A percentile compares a stretch with the other conserved stretches of the same genome.
Evolutionary conservation across 2,329 filamentous ascomycete species (phyloP).

Genomic region (Xylariales sp.): DNA sequence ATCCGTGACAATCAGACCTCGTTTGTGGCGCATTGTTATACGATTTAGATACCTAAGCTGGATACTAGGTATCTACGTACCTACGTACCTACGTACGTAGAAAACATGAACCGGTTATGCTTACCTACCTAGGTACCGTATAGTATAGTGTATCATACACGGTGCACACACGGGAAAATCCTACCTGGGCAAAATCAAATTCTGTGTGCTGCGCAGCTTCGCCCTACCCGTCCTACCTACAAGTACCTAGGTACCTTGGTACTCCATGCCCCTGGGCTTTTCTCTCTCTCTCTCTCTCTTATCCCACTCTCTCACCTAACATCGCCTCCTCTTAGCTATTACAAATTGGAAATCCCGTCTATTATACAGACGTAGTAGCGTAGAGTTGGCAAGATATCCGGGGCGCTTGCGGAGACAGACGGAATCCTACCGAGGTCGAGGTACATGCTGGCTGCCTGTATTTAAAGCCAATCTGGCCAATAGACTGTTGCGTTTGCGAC

Average conservation of each 20-base stretch:
- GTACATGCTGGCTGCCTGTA: background rate
- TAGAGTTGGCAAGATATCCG: background rate
- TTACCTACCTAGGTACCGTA: background rate
- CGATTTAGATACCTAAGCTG: too few relatives aligned
- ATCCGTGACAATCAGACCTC: constrained; percentile 6
- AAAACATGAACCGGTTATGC: too few relatives aligned
- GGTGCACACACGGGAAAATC: constrained; percentile 15
- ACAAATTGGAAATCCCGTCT: too few relatives aligned
- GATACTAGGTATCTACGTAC: too few relatives aligned
- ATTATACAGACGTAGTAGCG: background rate
- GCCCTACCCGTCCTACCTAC: background rate
- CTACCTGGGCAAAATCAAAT: constrained; percentile 25
- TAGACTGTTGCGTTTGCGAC: background rate
- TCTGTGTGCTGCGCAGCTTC: background rate
- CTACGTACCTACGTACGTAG: too few relatives aligned
- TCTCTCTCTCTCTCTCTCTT: too few relatives aligned
- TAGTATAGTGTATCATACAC: background rate
- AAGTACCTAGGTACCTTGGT: too few relatives aligned
- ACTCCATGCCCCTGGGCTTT: background rate
- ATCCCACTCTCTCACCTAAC: too few relatives aligned
- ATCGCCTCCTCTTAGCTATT: background rate
- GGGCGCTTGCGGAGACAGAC: constrained; percentile 1
- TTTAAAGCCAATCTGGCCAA: background rate
- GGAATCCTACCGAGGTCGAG: background rate
- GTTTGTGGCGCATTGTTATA: background rate